A percentile compares a stretch with the other conserved stretches of the same genome.
Evolutionary conservation across 1,284 basidiomycete species (phyloP).

Genomic region (Rhodotorula sp.): DNA sequence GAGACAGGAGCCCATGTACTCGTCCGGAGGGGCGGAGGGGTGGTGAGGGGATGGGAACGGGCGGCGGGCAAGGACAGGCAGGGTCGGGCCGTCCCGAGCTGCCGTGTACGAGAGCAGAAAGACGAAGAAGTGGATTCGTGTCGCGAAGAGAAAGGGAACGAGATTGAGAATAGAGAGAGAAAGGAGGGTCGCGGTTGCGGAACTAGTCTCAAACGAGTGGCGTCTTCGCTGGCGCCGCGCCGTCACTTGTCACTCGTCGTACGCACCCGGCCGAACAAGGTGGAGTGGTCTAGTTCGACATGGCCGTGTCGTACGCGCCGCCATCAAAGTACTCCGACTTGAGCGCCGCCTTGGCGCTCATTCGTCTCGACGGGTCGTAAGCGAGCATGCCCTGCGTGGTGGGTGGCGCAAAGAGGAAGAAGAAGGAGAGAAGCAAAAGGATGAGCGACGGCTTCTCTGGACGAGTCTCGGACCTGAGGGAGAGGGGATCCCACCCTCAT

Average conservation of each 20-base stretch:
- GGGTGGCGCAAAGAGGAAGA: no score
- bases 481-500: no score
- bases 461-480: background rate
- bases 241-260: no score
- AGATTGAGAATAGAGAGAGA: background rate
- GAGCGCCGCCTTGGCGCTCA: slow-evolving; percentile 86
- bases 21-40: no score
- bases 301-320: slow-evolving; percentile 4
- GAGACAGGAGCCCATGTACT: no score
- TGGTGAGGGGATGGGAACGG: no score
- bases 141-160: background rate
- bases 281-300: background rate
- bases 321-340: slow-evolving; percentile 71
- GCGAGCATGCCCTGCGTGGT: slow-evolving; percentile 66
- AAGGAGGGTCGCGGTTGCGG: background rate
- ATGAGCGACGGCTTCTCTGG: background rate
- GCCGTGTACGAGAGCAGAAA: no score
- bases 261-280: no score
- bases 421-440: background rate
- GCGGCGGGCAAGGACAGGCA: no score
- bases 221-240: no score
- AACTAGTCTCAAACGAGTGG: no score
- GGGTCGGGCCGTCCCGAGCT: no score
- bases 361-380: slow-evolving; percentile 91
- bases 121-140: background rate